Conservation (phyloP, 768 basidiomycete species). For the Kockovaella imperatae region DNA sequence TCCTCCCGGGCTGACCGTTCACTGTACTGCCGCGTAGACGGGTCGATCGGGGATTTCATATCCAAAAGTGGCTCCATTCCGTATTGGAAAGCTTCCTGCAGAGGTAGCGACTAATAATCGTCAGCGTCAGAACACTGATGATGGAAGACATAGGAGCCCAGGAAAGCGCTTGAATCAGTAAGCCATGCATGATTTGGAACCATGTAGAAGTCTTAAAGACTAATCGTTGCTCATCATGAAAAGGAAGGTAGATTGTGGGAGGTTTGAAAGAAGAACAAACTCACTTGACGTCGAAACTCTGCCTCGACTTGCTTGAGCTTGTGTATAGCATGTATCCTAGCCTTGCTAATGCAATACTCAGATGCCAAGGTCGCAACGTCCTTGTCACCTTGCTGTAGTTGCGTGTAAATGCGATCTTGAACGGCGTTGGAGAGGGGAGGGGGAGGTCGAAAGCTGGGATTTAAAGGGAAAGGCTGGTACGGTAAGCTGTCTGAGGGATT, state of each 20-base stretch:
- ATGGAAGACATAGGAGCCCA: no score
- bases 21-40: constrained; percentile 4
- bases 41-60: constrained; percentile 43
- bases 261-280: constrained; percentile 11
- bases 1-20: constrained; percentile 11
- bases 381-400: constrained; percentile 12
- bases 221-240: constrained; percentile 72
- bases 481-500: neutral
- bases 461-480: constrained; percentile 38
- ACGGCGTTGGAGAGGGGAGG: constrained; percentile 39
- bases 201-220: constrained; percentile 51
- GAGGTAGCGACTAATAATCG: constrained; percentile 51
- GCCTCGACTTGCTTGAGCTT: constrained; percentile 39
- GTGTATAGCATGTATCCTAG: constrained; percentile 36
- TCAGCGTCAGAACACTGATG: no score
- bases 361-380: constrained; percentile 27
- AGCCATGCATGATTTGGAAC: constrained; percentile 48
- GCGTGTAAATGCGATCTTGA: constrained; percentile 30
- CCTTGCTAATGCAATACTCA: constrained; percentile 38
- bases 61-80: constrained; percentile 77
- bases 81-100: constrained; percentile 70
- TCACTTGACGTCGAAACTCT: constrained; percentile 37
- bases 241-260: constrained; percentile 28
- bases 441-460: constrained; percentile 42
- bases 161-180: constrained; percentile 41